phyloP scores from a whole-genome alignment of 257 asterid genomes.

The Cinchona pubescens region DNA sequence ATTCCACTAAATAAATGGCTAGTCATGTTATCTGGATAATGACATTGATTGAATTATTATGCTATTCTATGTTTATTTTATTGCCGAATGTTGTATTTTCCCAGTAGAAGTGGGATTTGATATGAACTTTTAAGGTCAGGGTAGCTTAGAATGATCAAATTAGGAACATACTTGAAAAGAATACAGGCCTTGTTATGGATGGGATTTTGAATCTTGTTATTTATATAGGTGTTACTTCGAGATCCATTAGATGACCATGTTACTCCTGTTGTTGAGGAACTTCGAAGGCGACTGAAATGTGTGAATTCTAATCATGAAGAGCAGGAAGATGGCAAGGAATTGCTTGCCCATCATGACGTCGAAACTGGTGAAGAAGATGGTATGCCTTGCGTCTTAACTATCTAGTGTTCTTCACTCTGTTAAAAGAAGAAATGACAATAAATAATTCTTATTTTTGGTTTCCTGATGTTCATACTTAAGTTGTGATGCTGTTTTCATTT shows the following conservation, averaged over 20 bases:
- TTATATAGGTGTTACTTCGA: constrained; percentile 68
- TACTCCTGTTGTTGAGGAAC: constrained; percentile 78
- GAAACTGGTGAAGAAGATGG: constrained; percentile 86
- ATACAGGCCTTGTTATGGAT: too few species aligned
- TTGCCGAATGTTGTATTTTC: background rate
- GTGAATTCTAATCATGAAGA: constrained; percentile 46
- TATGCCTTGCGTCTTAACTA: constrained; percentile 20
- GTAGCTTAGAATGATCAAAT: background rate
- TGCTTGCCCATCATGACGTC: constrained; percentile 49
- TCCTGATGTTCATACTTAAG: constrained; percentile 7
- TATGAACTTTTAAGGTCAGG: background rate
- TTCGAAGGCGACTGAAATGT: constrained; percentile 66
- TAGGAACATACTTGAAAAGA: background rate
- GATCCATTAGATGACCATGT: constrained; percentile 75
- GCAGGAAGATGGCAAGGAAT: constrained; percentile 52
- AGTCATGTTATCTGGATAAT: background rate
- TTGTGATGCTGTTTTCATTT: background rate
- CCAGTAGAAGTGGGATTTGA: background rate
- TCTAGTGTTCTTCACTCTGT: background rate
- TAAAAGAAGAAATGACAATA: background rate
- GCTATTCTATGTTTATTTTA: background rate
- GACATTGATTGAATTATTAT: background rate
- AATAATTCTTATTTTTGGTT: background rate
- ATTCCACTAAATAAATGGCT: background rate
- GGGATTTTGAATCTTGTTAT: constrained; percentile 8